phyloP scores from a whole-genome alignment of 2,329 filamentous ascomycete species.

The Akanthomyces muscarius region DNA sequence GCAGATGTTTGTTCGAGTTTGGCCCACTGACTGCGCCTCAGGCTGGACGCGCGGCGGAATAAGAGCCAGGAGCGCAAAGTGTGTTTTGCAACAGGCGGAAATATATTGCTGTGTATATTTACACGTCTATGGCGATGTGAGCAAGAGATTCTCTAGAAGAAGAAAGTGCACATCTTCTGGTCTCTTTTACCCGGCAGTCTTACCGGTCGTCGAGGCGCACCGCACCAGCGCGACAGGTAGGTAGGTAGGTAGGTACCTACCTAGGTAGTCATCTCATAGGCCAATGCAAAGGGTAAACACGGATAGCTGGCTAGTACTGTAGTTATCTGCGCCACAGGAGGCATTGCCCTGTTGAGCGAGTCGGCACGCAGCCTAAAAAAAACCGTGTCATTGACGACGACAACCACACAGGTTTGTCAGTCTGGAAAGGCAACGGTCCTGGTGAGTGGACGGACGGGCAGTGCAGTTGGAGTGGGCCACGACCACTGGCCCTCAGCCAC shows the following conservation, averaged over 20 bases:
- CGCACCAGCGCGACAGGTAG: no score
- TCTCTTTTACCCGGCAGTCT: background rate
- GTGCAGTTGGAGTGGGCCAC: background rate
- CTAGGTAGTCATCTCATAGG: background rate
- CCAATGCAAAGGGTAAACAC: background rate
- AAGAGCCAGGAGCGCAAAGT: background rate
- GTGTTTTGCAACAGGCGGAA: background rate
- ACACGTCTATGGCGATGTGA: background rate
- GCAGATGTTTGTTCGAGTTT: slow-evolving; percentile 1
- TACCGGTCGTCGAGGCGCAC: background rate
- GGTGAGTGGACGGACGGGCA: background rate
- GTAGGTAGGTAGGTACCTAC: no score
- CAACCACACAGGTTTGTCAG: background rate
- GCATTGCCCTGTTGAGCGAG: background rate
- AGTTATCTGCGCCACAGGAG: background rate
- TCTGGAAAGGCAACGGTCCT: background rate
- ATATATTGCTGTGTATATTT: background rate
- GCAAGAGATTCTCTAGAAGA: background rate
- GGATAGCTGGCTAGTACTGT: background rate
- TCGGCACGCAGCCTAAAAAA: background rate
- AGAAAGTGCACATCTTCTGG: background rate
- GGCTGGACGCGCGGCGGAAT: slow-evolving; percentile 7
- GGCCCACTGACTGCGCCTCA: slow-evolving; percentile 10
- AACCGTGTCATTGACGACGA: background rate
- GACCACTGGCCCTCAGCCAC: background rate